phyloP scores from a whole-genome alignment of 495 filamentous ascomycete genomes.

The Poronia punctata region DNA sequence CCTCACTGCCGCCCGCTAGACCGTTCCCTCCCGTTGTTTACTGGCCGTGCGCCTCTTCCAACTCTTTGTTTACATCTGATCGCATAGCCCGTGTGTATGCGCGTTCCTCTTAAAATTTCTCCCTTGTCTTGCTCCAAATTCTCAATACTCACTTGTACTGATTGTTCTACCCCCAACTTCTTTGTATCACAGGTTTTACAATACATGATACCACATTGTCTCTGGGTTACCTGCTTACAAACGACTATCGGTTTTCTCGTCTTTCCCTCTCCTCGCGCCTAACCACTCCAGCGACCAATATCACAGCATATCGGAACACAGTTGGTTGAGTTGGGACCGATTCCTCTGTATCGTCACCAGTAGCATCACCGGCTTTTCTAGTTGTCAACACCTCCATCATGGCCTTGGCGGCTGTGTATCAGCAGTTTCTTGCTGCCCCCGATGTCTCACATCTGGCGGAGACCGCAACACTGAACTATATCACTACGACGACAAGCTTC shows the following conservation, averaged over 20 bases:
- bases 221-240: too few relatives aligned
- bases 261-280: not conserved
- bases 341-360: not conserved
- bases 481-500: slow-evolving; percentile 76
- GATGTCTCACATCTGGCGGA: slow-evolving; percentile 55
- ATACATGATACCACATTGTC: too few relatives aligned
- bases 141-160: too few relatives aligned
- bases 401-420: slow-evolving; percentile 66
- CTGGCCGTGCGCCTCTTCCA: slow-evolving; percentile 3
- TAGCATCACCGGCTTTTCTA: not conserved
- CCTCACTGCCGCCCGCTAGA: not conserved
- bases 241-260: too few relatives aligned
- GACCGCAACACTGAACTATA: slow-evolving; percentile 78
- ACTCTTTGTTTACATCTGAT: slow-evolving; percentile 6
- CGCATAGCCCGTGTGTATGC: not conserved
- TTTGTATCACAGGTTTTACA: too few relatives aligned
- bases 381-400: slow-evolving; percentile 28
- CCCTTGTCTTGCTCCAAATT: not conserved
- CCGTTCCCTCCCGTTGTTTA: not conserved
- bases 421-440: slow-evolving; percentile 69
- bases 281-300: too few relatives aligned
- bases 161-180: too few relatives aligned
- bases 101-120: slow-evolving; percentile 1
- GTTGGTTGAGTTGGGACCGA: too few relatives aligned
- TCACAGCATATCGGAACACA: too few relatives aligned